These are phyloP conservation scores for Cyclostephanos invisitatus DNA, from an alignment of 108 stramenopile genomes.

Conservation along the genomic window DNA sequence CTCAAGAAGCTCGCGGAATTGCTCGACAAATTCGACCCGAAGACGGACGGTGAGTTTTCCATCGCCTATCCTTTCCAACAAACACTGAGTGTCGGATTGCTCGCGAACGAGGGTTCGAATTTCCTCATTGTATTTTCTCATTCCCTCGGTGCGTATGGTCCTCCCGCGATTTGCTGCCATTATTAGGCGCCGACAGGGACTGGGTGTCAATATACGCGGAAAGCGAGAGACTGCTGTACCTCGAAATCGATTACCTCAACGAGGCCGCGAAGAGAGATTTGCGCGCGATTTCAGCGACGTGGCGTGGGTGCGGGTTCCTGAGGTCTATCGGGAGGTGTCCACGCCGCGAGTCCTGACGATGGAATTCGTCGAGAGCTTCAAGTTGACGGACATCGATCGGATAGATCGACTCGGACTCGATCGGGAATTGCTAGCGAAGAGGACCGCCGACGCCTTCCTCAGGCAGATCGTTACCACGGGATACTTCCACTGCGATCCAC, in stretches of 20 bases:
- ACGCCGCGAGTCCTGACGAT: constrained; percentile 90
- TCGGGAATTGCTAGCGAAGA: constrained; percentile 79
- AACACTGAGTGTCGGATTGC: no score
- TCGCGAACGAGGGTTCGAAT: background rate
- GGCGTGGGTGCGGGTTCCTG: constrained; percentile 87
- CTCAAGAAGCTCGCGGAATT: constrained; percentile 84
- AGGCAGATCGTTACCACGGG: constrained; percentile 89
- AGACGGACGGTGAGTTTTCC: constrained; percentile 70
- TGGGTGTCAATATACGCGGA: constrained; percentile 95
- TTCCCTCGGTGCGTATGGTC: background rate
- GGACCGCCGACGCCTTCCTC: constrained; percentile 91
- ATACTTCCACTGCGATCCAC: constrained; percentile 58
- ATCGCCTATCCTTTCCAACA: no score
- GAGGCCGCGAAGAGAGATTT: constrained; percentile 92
- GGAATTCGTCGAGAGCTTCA: constrained; percentile 92
- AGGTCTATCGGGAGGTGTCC: constrained; percentile 78
- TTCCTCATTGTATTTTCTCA: background rate
- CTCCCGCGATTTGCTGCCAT: background rate
- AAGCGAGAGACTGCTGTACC: constrained; percentile 82
- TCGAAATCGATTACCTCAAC: constrained; percentile 94
- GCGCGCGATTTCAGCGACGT: constrained; percentile 80
- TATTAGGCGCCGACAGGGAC: constrained; percentile 70
- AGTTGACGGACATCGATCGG: constrained; percentile 84
- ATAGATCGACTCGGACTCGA: constrained; percentile 82
- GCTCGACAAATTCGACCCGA: constrained; percentile 95